These are phyloP conservation scores for Raphidocelis subcapitata DNA, from an alignment of 139 green algal genomes.

Conservation along the genomic window DNA sequence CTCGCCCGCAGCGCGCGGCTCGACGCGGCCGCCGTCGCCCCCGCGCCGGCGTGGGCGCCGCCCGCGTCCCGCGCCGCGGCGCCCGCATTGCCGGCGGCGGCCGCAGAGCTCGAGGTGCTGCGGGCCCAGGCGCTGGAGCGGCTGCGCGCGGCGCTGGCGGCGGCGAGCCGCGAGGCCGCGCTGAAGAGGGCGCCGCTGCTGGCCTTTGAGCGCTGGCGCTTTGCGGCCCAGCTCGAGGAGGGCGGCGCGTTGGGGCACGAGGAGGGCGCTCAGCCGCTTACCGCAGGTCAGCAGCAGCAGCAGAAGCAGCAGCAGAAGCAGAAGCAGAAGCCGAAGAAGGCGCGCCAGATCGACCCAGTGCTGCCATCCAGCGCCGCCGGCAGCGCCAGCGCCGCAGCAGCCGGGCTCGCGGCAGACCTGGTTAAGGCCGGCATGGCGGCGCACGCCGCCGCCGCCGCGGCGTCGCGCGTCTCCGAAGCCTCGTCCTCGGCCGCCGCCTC, in stretches of 20 bases:
- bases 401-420: conserved; percentile 8
- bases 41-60: conserved; percentile 13
- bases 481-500: conserved; percentile 4
- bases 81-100: conserved; percentile 1
- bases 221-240: conserved; percentile 18
- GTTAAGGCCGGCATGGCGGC: not conserved
- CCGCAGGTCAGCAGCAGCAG: not conserved
- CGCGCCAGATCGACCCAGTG: conserved; percentile 1
- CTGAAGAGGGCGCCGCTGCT: conserved; percentile 24
- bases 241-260: too few relatives aligned
- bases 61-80: not conserved
- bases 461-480: conserved; percentile 2
- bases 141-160: conserved; percentile 7
- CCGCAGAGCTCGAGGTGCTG: conserved; percentile 24
- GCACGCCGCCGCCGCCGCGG: not conserved
- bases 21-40: too few relatives aligned
- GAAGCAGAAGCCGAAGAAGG: not conserved
- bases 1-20: too few relatives aligned
- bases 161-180: conserved; percentile 9
- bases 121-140: conserved; percentile 16
- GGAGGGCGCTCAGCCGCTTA: too few relatives aligned
- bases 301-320: conserved; percentile 1
- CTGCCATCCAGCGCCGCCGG: not conserved
- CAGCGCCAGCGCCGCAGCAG: not conserved
- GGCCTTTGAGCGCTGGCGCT: conserved; percentile 29